Evolutionary conservation across 225 moss, liverwort and hornwort genomes (phyloP), one percentile per base, ranked within the genome.

Genomic region (Climacium dendroides): DNA sequence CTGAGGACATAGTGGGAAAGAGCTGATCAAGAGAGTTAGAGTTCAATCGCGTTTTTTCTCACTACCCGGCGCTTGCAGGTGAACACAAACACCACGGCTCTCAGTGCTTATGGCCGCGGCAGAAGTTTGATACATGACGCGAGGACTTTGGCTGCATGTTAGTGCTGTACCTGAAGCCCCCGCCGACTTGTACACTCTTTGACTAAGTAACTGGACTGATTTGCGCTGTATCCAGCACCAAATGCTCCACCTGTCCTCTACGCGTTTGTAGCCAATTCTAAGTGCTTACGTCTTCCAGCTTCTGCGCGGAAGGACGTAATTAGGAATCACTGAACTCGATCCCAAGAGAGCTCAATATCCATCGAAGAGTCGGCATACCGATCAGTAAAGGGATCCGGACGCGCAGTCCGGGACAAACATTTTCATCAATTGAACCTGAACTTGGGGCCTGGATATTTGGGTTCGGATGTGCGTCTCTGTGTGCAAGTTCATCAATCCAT

Each of bases 81-180:
- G 50, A 78, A 41, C 30, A 11, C 20, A 3, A 74, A 10, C 28
- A 60, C 77, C 18, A 43, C 54, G 43, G 35, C 89, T 87, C 70
- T 37, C 63, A 55, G 84, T 80, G 77, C 82, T 87, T 89, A 78
- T 90, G 89, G 90, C 89, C 62, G 85, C 89, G 29, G 90, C 89
- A 65, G 90, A 90, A 89, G 85, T 87, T 85, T 85, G 74, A 87
- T 74, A 70, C 82, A 92, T 89, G 88, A 87, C 65, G 58, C 74
- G 64, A 89, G 65, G 65, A 74, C 67, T 55, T 57, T 25, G 79
- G 67, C 82, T 88, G 83, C 83, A 58, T 64, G 19, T n/a, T 29
- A 74, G 62, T 55, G 89, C 57, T 18, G 29, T 69, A 61, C 32
- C 74, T 62, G 77, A 41, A 85, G 81, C 41, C 32, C 52, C 39